Base-by-base conservation (phyloP, 2,329 filamentous ascomycete genomes). In the Colletotrichum godetiae region DNA sequence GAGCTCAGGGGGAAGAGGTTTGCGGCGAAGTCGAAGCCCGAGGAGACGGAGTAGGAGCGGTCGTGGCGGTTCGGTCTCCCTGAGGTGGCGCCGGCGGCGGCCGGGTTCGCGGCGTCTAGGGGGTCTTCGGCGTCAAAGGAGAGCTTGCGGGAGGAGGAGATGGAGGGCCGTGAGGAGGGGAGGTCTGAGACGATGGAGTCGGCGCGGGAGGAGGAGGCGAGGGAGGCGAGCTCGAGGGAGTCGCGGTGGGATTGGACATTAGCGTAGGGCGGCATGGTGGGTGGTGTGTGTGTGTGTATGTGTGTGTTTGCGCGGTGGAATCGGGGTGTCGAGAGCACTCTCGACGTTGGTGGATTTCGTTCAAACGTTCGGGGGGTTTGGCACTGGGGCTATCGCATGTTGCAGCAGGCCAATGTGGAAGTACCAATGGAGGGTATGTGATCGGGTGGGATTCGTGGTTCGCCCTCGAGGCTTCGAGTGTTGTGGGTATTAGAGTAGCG, bases 171-270 rank as follows among this genome's bases (percentile, higher is more conserved):
- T 3, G 95, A 98, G 53, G 93, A 90, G 19, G 92, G 93, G n/a
- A 89, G 86, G 22, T 75, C 72, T 59, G 92, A 90, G 12, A 88
- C 88, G 60, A 85, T 88, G 22, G 89, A 90, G 75, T 88, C 89
- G 60, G 86, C 87, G 65, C 88, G 90, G 77, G 93, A 95, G 49
- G 93, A 95, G 75, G 95, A 97, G 73, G 96, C 97, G 76, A 99
- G 91, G 66, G 95, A 98, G 74, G 95, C 97, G 72, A 99, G 93
- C 86, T 99, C 97, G 80, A 99, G 91, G 59, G 96, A 98, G 88
- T 99, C 97, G 85, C 97, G 94, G 24, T 73, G 71, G 15, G 71
- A 73, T 12, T 74, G 91, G 82, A 75, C 85, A 83, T 76, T 84
- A 81, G 76, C 85, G 84, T 69, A 85, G 82, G 78, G 81, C 83